Percentiles rank a stretch among this genome's conserved stretches.
phyloP scores from a whole-genome alignment of 768 basidiomycete genomes.

The Phlegmacium glaucopus region DNA sequence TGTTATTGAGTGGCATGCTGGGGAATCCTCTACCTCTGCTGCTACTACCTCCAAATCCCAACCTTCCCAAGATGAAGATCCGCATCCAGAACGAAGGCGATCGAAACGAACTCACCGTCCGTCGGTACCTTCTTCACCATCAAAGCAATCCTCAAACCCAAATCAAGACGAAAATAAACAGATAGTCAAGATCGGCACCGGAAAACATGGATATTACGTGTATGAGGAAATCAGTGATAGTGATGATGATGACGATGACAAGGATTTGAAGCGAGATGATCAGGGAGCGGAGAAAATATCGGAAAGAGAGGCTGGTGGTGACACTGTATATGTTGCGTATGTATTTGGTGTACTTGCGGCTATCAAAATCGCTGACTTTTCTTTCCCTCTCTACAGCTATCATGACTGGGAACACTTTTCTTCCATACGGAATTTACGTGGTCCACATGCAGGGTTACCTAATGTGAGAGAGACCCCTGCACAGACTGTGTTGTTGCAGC shows the following conservation, averaged over 20 bases:
- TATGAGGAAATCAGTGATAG: slow-evolving; percentile 22
- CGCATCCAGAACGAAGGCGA: neutral
- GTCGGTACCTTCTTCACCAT: neutral
- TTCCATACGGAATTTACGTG: slow-evolving; percentile 82
- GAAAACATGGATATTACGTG: slow-evolving; percentile 24
- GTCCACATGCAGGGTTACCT: slow-evolving; percentile 79
- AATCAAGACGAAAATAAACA: slow-evolving; percentile 5
- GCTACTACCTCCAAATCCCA: neutral
- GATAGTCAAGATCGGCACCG: slow-evolving; percentile 17
- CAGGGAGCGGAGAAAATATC: slow-evolving; percentile 7
- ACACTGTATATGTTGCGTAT: slow-evolving; percentile 81
- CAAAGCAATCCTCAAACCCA: neutral
- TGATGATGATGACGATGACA: slow-evolving; percentile 13
- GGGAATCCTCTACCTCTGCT: neutral
- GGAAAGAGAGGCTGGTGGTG: slow-evolving; percentile 11
- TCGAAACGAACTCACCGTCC: neutral
- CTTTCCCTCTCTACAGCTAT: slow-evolving; percentile 45
- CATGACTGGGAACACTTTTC: slow-evolving; percentile 96
- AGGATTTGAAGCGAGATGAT: neutral
- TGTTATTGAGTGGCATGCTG: slow-evolving; percentile 79
- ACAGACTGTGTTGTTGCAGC: slow-evolving; percentile 3
- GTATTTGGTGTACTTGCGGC: slow-evolving; percentile 27
- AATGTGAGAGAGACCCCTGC: slow-evolving; percentile 48
- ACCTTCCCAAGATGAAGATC: neutral
- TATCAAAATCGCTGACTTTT: neutral